Percentiles rank a stretch among this genome's conserved stretches.
Evolutionary conservation across 768 basidiomycete genomes (phyloP).

Genomic region (Baorangia bicolor): DNA sequence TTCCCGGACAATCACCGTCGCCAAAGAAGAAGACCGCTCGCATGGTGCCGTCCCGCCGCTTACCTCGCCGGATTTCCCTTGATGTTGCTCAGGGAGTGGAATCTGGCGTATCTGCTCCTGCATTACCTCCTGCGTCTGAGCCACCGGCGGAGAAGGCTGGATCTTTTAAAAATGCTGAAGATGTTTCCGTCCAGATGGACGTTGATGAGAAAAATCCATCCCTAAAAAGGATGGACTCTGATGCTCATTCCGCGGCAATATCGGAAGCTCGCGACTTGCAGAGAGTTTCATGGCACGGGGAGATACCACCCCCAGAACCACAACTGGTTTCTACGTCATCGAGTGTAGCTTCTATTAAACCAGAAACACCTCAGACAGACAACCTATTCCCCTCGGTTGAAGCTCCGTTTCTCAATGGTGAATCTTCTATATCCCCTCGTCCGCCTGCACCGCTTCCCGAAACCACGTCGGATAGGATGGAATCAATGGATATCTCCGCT

Average conservation of each 20-base stretch:
- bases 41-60: slow-evolving; percentile 24
- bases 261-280: background rate
- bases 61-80: slow-evolving; percentile 19
- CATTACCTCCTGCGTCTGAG: background rate
- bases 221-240: background rate
- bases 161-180: background rate
- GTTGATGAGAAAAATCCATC: background rate
- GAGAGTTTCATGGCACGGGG: background rate
- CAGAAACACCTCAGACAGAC: background rate
- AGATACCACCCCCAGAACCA: background rate
- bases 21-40: slow-evolving; percentile 25
- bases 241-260: background rate
- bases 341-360: background rate
- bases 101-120: background rate
- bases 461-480: background rate
- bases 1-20: background rate
- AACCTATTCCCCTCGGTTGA: background rate
- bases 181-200: background rate
- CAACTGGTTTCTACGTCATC: background rate
- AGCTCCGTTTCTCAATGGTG: background rate
- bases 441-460: background rate
- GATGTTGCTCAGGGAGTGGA: background rate
- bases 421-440: background rate
- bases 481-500: background rate
- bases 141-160: background rate